Evolutionary conservation across 1,284 basidiomycete genomes (phyloP), one percentile per base, ranked within the genome.

Genomic region (Porogramme epimiltina): DNA sequence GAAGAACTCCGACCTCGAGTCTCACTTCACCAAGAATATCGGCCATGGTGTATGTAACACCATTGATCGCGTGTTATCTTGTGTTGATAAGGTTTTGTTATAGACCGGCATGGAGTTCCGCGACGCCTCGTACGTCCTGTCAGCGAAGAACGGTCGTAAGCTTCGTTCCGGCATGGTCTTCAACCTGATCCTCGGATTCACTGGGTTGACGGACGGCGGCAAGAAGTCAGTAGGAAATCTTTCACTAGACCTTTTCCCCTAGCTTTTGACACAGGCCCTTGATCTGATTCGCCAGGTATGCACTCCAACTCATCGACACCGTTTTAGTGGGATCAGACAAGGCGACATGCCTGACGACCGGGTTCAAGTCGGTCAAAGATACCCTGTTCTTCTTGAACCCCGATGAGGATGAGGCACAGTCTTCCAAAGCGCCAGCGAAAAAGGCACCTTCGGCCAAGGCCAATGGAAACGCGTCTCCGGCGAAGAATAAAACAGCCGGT

Each of bases 71-170:
- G 13, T 9, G 10, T 19, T 20, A 3, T 39, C 28, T 4, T 49
- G 36, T 31, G 39, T 26, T 51, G 20, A 49, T 23, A 49, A 31
- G 28, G 15, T 41, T 13, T 4, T 37, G 16, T 53, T 52, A 6
- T 63, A 95, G 93, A 95, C 87, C 67, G 94, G 94, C 13, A 83
- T 98, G 67, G 96, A 98, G 70, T 98, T 96, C 73, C 86, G 95
- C 28, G 96, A 99, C 67, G 86, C 89, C 10, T 77, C 85, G 0
- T 97, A 94, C 67, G 74, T 95, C 2, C 76, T 98, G 33, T 89
- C 86, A 3, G 62, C 85, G 11, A 98, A 98, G 74, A 95, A 92
- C 64, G 74, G 71, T 10, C 84, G 89, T 13, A 73, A 74, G 26
- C 69, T 98, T 48, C 84, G 84, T 66, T 74, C 85, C 45, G 87